Conservation (phyloP, 2,329 filamentous ascomycete species). For the Ophiosphaerella narmari region DNA sequence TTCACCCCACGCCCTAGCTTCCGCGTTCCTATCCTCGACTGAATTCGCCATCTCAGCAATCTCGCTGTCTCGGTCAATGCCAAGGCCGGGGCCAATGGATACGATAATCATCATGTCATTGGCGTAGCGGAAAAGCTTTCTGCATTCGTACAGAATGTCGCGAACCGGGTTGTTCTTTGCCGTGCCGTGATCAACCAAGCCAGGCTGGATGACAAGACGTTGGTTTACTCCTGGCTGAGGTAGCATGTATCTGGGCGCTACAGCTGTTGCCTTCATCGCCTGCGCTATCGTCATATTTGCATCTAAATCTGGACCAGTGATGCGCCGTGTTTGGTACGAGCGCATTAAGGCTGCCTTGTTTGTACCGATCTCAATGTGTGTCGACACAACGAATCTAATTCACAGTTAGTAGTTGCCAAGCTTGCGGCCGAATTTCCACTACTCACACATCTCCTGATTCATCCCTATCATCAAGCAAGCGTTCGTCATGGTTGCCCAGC, state of each 20-base stretch:
- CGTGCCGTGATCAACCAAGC: constrained; percentile 37
- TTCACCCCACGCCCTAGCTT: constrained; percentile 22
- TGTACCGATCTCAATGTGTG: constrained; percentile 32
- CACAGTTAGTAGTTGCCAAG: constrained; percentile 5
- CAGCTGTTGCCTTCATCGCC: constrained; percentile 30
- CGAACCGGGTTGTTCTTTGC: constrained; percentile 40
- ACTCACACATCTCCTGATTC: constrained; percentile 39
- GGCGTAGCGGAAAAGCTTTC: constrained; percentile 36
- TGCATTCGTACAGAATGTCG: constrained; percentile 37
- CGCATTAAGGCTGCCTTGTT: constrained; percentile 38
- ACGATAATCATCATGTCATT: constrained; percentile 41
- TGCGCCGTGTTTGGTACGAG: constrained; percentile 36
- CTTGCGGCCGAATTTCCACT: background rate
- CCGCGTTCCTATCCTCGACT: constrained; percentile 23
- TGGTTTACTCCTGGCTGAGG: constrained; percentile 15
- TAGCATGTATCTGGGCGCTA: constrained; percentile 31
- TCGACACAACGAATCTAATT: constrained; percentile 33
- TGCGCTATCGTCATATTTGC: constrained; percentile 31
- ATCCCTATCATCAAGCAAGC: constrained; percentile 27
- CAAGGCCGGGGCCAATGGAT: constrained; percentile 33
- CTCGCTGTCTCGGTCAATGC: constrained; percentile 22
- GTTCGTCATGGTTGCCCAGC: constrained; percentile 20
- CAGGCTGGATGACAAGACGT: constrained; percentile 32
- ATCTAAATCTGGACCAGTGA: constrained; percentile 34
- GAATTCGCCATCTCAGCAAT: constrained; percentile 33